phyloP scores from a whole-genome alignment of 2,329 filamentous ascomycete genomes.

The Cercospora brassicicola region DNA sequence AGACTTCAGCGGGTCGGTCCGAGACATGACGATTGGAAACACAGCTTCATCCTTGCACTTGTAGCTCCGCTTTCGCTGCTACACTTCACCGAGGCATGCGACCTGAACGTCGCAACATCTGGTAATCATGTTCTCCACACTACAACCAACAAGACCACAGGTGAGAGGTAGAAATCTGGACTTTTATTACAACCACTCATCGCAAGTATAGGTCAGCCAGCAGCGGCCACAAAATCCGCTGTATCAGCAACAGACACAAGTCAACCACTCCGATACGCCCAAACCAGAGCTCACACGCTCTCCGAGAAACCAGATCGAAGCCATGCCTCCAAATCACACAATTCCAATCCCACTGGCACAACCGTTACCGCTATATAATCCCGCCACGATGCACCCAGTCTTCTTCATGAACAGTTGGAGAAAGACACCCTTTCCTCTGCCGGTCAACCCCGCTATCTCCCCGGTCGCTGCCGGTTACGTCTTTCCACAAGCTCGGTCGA shows the following conservation, averaged over 20 bases:
- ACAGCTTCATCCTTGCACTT: constrained; percentile 8
- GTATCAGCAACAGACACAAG: constrained; percentile 37
- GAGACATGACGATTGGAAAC: not conserved
- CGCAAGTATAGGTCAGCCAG: constrained; percentile 16
- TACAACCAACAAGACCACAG: constrained; percentile 23
- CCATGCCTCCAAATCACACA: constrained; percentile 44
- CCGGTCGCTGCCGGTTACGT: constrained; percentile 50
- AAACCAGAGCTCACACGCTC: constrained; percentile 16
- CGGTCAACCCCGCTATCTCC: constrained; percentile 41
- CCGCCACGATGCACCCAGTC: constrained; percentile 67
- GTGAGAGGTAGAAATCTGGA: constrained; percentile 1
- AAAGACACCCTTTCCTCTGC: constrained; percentile 53
- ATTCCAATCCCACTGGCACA: constrained; percentile 5
- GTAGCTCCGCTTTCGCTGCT: constrained; percentile 14
- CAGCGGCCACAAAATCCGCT: constrained; percentile 21
- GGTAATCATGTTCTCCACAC: constrained; percentile 20
- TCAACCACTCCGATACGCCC: constrained; percentile 32
- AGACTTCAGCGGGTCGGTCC: constrained; percentile 7
- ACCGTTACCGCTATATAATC: constrained; percentile 47
- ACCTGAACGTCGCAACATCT: not conserved
- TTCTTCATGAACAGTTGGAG: constrained; percentile 70
- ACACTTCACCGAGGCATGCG: constrained; percentile 13
- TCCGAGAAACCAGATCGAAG: constrained; percentile 51
- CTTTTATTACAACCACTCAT: not conserved
- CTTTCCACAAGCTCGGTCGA: constrained; percentile 28